Conservation (phyloP, 805 yeast genomes). For the Yamadazyma paraphyllophila region DNA sequence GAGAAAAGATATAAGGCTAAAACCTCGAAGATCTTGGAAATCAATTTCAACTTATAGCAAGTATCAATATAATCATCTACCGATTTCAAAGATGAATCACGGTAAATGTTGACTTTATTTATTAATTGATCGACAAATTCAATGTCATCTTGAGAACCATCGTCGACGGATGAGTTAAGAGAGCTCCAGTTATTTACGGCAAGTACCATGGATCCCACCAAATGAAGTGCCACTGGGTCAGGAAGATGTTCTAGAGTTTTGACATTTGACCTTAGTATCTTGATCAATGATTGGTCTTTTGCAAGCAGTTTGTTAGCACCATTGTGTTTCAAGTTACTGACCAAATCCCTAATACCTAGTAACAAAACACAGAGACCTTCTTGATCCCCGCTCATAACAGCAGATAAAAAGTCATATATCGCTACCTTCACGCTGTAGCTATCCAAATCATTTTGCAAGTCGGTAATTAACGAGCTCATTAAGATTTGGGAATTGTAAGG, state of each 20-base stretch:
- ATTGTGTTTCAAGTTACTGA: slow-evolving; percentile 27
- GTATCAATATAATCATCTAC: slow-evolving; percentile 15
- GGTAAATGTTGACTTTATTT: slow-evolving; percentile 23
- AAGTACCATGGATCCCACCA: slow-evolving; percentile 69
- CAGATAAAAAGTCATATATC: slow-evolving; percentile 62
- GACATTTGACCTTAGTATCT: slow-evolving; percentile 55
- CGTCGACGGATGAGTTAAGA: slow-evolving; percentile 20
- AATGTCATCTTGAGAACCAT: slow-evolving; percentile 38
- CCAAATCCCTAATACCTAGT: slow-evolving; percentile 58
- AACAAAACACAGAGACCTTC: slow-evolving; percentile 74
- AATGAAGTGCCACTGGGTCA: slow-evolving; percentile 58
- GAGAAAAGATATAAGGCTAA: slow-evolving; percentile 70
- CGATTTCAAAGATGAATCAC: slow-evolving; percentile 3
- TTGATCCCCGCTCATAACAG: slow-evolving; percentile 69
- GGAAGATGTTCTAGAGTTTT: slow-evolving; percentile 54
- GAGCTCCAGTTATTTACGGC: slow-evolving; percentile 72
- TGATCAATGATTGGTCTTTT: slow-evolving; percentile 43
- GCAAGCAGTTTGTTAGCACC: slow-evolving; percentile 10
- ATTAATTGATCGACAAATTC: slow-evolving; percentile 45
- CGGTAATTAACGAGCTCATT: slow-evolving; percentile 56
- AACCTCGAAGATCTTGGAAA: slow-evolving; percentile 71
- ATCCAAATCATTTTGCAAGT: slow-evolving; percentile 57
- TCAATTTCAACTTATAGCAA: slow-evolving; percentile 56
- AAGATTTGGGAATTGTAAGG: slow-evolving; percentile 58
- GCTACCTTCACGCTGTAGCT: slow-evolving; percentile 52